Evolutionary conservation across 768 basidiomycete genomes (phyloP).

Genomic region (Collybia mongolica): DNA sequence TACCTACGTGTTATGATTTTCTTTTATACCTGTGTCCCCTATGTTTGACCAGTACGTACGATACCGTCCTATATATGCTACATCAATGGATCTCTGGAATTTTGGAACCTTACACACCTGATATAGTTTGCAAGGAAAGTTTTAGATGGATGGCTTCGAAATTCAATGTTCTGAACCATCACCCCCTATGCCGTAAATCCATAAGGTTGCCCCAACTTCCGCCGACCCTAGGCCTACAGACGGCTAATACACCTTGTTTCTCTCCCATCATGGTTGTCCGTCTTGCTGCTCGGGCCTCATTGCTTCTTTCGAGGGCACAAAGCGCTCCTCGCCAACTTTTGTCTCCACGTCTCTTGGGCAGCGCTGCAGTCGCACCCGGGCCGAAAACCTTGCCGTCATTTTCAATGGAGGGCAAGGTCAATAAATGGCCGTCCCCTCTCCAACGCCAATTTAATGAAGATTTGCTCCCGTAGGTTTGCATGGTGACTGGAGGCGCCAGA

Average conservation of each 20-base stretch:
- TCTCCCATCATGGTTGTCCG: slow-evolving; percentile 3
- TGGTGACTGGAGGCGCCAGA: slow-evolving; percentile 91
- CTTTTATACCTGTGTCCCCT: slow-evolving; percentile 28
- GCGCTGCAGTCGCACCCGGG: not conserved
- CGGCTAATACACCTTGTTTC: too few relatives aligned
- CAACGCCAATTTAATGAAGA: not conserved
- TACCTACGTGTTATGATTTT: slow-evolving; percentile 29
- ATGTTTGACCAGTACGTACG: slow-evolving; percentile 16
- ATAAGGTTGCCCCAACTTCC: too few relatives aligned
- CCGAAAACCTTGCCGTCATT: slow-evolving; percentile 68
- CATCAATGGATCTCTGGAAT: slow-evolving; percentile 16
- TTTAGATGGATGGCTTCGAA: too few relatives aligned
- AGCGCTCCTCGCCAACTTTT: not conserved
- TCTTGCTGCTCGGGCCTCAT: not conserved
- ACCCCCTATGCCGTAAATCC: too few relatives aligned
- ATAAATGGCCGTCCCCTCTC: not conserved
- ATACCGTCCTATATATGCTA: slow-evolving; percentile 20
- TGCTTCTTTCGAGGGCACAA: not conserved
- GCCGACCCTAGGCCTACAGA: too few relatives aligned
- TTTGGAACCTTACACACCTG: slow-evolving; percentile 1
- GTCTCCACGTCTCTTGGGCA: not conserved
- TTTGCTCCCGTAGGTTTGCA: slow-evolving; percentile 60
- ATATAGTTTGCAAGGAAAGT: too few relatives aligned
- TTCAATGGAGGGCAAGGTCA: slow-evolving; percentile 76
- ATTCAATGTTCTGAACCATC: not conserved